These are phyloP conservation scores for Phytophthora meadii DNA, from an alignment of 352 stramenopile genomes.

Conservation along the genomic window DNA sequence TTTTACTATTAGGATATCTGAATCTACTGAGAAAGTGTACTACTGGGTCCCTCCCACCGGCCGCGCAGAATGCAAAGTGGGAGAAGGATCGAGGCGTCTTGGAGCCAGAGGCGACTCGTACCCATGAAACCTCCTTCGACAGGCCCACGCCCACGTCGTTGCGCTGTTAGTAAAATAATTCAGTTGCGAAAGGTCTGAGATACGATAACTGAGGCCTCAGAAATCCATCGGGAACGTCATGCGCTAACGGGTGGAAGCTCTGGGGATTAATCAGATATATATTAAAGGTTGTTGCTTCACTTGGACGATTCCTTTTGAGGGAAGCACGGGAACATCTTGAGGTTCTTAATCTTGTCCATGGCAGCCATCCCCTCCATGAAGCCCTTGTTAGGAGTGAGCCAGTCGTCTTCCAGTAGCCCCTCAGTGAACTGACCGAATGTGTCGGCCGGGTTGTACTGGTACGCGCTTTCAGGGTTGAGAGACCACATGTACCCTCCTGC, in stretches of 20 bases:
- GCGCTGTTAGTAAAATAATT: no score
- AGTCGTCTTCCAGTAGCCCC: slow-evolving; percentile 72
- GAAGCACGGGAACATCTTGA: slow-evolving; percentile 72
- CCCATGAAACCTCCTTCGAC: slow-evolving; percentile 5
- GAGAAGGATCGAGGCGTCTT: background rate
- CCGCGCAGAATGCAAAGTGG: slow-evolving; percentile 15
- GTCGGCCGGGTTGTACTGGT: slow-evolving; percentile 74
- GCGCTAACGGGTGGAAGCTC: slow-evolving; percentile 3
- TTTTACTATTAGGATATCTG: background rate
- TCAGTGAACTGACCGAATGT: slow-evolving; percentile 67
- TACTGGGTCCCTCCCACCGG: background rate
- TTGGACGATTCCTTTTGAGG: slow-evolving; percentile 25
- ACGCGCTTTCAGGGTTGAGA: slow-evolving; percentile 72
- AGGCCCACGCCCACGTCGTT: no score
- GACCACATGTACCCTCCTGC: slow-evolving; percentile 81
- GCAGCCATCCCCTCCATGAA: slow-evolving; percentile 64
- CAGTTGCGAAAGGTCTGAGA: slow-evolving; percentile 4
- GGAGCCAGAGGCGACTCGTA: background rate
- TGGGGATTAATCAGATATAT: background rate
- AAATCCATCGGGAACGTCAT: background rate
- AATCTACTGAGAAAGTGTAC: no score
- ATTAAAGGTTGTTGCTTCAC: background rate
- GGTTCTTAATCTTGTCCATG: slow-evolving; percentile 58
- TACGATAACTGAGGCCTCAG: slow-evolving; percentile 3
- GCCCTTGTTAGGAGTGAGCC: slow-evolving; percentile 65